Evolutionary conservation across 495 filamentous ascomycete genomes (phyloP), one percentile per base, ranked within the genome.

Genomic region (Aspergillus bridgeri): DNA sequence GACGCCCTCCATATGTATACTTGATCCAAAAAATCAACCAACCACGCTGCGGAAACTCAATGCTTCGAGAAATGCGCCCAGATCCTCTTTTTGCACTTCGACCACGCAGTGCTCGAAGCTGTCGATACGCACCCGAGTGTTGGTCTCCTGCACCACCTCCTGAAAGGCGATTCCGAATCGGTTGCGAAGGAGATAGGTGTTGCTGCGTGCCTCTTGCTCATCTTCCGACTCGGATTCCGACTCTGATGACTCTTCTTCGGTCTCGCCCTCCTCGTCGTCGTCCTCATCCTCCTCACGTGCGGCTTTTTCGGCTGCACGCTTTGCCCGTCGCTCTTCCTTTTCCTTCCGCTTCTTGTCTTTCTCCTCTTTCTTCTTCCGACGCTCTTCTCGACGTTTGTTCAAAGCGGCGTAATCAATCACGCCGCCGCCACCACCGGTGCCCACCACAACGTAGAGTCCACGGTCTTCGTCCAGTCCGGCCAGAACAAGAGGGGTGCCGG

Each of bases 21-120:
- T 13, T 38, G 6, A 1, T 15, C 29, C 18, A 43, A 3, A 46
- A 42, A 21, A 51, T 75, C 77, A 96, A 46, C 93, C 93, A 52
- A 97, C 86, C 13, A 98, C 92, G 68, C 85, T 86, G 79, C 92
- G 93, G 82, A 91, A 85, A 69, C 92, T 96, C 69, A 98, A 69
- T 49, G 87, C 84, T 76, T 98, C 94, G 60, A 98, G 79, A 70
- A 98, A 98, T 11, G 87, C 91, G 19, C 86, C 83, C 25, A 98
- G 78, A 73, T 98, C 93, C 68, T 98, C 94, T 75, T 96, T 96
- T 75, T 87, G 84, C 27, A 98, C 94, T 75, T 98, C 94, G 48
- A 97, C 91, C 9, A 98, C 95, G 61, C 90, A 96, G 69, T 96
- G 88, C 74, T 98, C 95, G 71, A 98, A 98, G 73, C 88, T 92